Conservation (phyloP, 2,329 filamentous ascomycete species). For the Talaromyces piceae region DNA sequence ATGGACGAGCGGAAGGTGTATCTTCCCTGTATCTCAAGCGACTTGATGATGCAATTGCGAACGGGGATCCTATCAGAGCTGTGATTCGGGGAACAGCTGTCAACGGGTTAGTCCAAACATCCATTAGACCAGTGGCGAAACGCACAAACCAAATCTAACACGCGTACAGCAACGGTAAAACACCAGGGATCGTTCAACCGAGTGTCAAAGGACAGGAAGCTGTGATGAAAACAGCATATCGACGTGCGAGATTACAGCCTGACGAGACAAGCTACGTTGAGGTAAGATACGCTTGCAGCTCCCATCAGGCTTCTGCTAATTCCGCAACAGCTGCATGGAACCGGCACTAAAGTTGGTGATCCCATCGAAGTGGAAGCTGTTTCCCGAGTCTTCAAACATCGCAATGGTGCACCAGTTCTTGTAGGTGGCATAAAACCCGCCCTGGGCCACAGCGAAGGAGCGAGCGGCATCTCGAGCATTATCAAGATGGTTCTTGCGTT, state of each 20-base stretch:
- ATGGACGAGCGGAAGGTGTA: constrained; percentile 35
- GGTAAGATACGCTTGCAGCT: not conserved
- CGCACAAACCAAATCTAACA: constrained; percentile 9
- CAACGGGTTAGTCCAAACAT: not conserved
- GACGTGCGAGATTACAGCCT: not conserved
- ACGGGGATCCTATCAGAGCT: not conserved
- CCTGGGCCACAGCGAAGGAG: constrained; percentile 25
- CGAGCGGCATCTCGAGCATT: constrained; percentile 29
- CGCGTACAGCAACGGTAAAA: constrained; percentile 15
- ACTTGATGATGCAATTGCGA: not conserved
- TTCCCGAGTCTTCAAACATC: not conserved
- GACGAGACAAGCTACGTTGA: not conserved
- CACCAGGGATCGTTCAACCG: constrained; percentile 15
- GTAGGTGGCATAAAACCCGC: constrained; percentile 16
- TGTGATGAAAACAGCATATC: constrained; percentile 12
- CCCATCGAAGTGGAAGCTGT: constrained; percentile 16
- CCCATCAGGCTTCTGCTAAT: no score
- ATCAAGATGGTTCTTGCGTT: constrained; percentile 38
- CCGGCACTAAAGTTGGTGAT: constrained; percentile 16
- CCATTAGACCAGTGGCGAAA: not conserved
- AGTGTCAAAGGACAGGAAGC: constrained; percentile 14
- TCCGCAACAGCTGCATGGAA: constrained; percentile 17
- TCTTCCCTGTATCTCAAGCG: not conserved
- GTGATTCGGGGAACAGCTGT: constrained; percentile 2
- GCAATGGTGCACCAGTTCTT: constrained; percentile 2